These are phyloP conservation scores for Pisolithus marmoratus DNA, from an alignment of 768 basidiomycete genomes.

Conservation along the genomic window DNA sequence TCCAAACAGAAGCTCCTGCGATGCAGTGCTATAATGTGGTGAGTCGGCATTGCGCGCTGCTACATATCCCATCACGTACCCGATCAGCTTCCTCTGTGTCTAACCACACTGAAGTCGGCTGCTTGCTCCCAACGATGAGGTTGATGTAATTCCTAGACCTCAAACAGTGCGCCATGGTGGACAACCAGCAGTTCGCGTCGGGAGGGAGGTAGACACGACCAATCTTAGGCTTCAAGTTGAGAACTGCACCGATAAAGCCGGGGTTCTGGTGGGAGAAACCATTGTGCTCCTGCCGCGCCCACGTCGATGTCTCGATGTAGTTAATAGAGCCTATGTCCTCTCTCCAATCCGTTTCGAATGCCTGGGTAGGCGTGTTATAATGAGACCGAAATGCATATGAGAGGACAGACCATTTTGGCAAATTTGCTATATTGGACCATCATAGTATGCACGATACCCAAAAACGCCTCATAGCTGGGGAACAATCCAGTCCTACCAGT, in stretches of 20 bases:
- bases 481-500: slow-evolving; percentile 83
- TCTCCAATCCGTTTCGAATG: slow-evolving; percentile 66
- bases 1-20: slow-evolving; percentile 85
- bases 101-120: slow-evolving; percentile 75
- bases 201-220: slow-evolving; percentile 82
- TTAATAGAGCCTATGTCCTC: slow-evolving; percentile 66
- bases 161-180: slow-evolving; percentile 79
- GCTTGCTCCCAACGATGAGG: slow-evolving; percentile 86
- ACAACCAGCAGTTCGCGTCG: slow-evolving; percentile 85
- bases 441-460: slow-evolving; percentile 88
- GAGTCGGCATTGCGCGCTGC: slow-evolving; percentile 5
- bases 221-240: slow-evolving; percentile 64
- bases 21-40: slow-evolving; percentile 58
- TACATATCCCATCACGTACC: slow-evolving; percentile 28
- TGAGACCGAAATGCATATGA: background rate
- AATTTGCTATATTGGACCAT: slow-evolving; percentile 89
- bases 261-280: slow-evolving; percentile 89
- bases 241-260: slow-evolving; percentile 80
- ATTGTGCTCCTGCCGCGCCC: slow-evolving; percentile 83
- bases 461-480: slow-evolving; percentile 89
- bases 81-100: slow-evolving; percentile 68
- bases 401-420: slow-evolving; percentile 59
- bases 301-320: slow-evolving; percentile 85
- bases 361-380: slow-evolving; percentile 19
- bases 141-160: slow-evolving; percentile 83